These are phyloP conservation scores for Penium margaritaceum DNA, from an alignment of 139 green algal genomes.

Conservation along the genomic window DNA sequence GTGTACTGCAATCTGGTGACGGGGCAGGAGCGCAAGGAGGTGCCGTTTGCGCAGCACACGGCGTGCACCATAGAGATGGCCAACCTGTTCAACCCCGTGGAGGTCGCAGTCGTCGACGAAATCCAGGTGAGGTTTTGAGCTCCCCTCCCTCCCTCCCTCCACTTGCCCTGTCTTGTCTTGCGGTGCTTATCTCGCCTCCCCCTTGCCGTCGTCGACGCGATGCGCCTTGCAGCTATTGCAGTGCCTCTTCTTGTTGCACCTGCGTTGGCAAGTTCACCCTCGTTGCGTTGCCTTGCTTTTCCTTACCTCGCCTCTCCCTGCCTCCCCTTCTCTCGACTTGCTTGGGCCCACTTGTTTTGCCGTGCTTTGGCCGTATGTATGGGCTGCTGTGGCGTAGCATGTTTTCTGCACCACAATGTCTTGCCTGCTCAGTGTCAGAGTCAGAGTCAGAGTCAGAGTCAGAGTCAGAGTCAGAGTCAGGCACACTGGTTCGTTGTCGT, in stretches of 20 bases:
- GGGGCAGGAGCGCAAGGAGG: constrained; percentile 74
- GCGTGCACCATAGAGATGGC: constrained; percentile 94
- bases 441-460: no score
- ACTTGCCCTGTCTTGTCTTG: no score
- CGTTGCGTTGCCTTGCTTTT: neutral
- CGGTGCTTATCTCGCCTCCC: no score
- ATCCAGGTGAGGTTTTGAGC: constrained; percentile 76
- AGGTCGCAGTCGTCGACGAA: constrained; percentile 92
- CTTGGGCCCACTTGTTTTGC: no score
- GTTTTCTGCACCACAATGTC: no score
- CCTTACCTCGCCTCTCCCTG: neutral
- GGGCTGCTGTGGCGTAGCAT: no score
- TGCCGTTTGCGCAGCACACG: constrained; percentile 70
- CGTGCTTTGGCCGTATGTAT: no score
- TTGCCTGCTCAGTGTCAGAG: no score
- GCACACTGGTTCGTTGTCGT: no score
- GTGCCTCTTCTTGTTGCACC: neutral
- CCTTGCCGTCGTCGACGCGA: no score
- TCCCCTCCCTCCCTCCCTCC: neutral
- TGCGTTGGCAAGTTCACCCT: neutral
- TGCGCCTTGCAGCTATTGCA: no score
- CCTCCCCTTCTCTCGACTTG: neutral
- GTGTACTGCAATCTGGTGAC: constrained; percentile 61
- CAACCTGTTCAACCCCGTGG: constrained; percentile 51
- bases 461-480: no score